A percentile compares a stretch with the other conserved stretches of the same genome.
Evolutionary conservation across 1,284 basidiomycete genomes (phyloP).

Genomic region (Austropuccinia psidii): DNA sequence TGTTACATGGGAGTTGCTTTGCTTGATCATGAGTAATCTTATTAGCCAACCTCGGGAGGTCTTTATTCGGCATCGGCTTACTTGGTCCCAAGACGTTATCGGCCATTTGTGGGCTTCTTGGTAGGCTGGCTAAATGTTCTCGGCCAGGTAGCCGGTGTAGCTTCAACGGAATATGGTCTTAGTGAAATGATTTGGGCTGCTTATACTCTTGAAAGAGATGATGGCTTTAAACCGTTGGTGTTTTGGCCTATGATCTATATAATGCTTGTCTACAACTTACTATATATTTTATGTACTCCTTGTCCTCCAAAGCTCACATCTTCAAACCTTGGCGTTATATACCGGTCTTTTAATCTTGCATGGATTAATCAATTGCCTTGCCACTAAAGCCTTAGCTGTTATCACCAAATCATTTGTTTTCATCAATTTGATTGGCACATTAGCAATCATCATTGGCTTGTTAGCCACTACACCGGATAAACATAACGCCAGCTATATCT

Average conservation of each 20-base stretch:
- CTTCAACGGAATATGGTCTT: conserved; percentile 81
- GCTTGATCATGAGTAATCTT: conserved; percentile 42
- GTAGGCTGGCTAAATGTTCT: conserved; percentile 66
- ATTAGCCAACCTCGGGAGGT: conserved; percentile 74
- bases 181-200: conserved; percentile 82
- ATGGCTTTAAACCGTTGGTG: conserved; percentile 46
- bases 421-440: conserved; percentile 65
- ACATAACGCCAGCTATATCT: conserved; percentile 68
- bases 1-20: not conserved
- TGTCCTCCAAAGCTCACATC: conserved; percentile 49
- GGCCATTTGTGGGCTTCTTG: conserved; percentile 54
- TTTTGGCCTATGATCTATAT: conserved; percentile 49
- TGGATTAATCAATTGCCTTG: conserved; percentile 69
- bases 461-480: conserved; percentile 73
- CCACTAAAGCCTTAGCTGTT: conserved; percentile 67
- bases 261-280: conserved; percentile 50
- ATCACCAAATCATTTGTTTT: conserved; percentile 77
- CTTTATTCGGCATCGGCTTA: conserved; percentile 69
- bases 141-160: conserved; percentile 72
- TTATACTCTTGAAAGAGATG: conserved; percentile 43
- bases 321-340: conserved; percentile 68
- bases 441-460: conserved; percentile 68
- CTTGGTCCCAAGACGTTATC: conserved; percentile 60
- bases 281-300: conserved; percentile 7
- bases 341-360: conserved; percentile 64